Evolutionary conservation across 345 rosid species (phyloP).

Genomic region (Salix brachista): DNA sequence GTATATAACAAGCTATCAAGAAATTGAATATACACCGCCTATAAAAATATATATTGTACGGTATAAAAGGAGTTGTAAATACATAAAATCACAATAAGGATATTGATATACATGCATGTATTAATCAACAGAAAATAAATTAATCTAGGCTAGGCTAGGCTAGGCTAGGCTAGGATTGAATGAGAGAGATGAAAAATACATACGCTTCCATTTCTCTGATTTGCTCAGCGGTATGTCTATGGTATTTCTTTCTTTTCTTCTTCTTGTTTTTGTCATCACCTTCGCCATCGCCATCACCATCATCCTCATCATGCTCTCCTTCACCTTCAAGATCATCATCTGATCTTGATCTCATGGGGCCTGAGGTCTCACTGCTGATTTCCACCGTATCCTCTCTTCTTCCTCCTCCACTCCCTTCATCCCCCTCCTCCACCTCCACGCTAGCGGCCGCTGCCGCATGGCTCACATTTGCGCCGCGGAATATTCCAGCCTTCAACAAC

Average conservation of each 20-base stretch:
- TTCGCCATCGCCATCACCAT: constrained; percentile 38
- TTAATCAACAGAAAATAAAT: background rate
- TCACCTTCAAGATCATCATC: constrained; percentile 69
- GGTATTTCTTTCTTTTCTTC: constrained; percentile 95
- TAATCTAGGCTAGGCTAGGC: background rate
- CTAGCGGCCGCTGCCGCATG: constrained; percentile 34
- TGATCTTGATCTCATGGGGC: constrained; percentile 74
- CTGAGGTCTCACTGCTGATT: constrained; percentile 94
- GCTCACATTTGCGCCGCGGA: constrained; percentile 51
- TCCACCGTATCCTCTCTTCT: constrained; percentile 68
- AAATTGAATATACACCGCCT: background rate
- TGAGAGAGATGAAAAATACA: constrained; percentile 12
- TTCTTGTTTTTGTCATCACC: constrained; percentile 50
- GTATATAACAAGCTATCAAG: background rate
- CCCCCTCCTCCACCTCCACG: constrained; percentile 69
- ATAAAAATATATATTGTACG: too few species aligned
- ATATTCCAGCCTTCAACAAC: constrained; percentile 75
- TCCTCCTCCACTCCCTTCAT: constrained; percentile 57
- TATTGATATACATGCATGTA: background rate
- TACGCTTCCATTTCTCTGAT: constrained; percentile 98
- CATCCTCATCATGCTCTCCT: constrained; percentile 51
- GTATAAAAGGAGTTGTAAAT: background rate
- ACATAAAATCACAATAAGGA: background rate
- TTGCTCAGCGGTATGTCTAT: constrained; percentile 93
- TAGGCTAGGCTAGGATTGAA: background rate